phyloP scores from a whole-genome alignment of 345 rosid species.

The Pugionium cornutum region DNA sequence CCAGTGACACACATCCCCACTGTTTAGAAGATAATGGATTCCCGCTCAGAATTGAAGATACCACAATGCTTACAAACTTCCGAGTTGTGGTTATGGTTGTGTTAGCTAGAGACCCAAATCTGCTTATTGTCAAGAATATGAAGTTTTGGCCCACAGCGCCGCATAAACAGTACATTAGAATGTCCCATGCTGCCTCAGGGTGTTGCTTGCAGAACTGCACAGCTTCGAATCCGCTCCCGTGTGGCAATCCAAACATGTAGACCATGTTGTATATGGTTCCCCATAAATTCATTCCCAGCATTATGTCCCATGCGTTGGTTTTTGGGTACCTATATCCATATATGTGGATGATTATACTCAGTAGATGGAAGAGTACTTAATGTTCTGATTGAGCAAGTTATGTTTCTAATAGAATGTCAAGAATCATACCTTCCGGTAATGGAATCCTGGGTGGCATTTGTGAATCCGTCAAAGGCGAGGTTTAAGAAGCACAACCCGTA shows the following conservation, averaged over 20 bases:
- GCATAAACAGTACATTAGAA: slow-evolving; percentile 84
- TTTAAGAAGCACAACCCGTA: slow-evolving; percentile 89
- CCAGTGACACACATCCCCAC: slow-evolving; percentile 94
- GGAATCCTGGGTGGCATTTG: slow-evolving; percentile 98
- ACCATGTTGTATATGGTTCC: slow-evolving; percentile 88
- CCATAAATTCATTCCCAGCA: slow-evolving; percentile 98
- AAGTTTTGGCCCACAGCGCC: slow-evolving; percentile 98
- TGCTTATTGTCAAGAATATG: slow-evolving; percentile 90
- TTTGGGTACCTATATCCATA: slow-evolving; percentile 57
- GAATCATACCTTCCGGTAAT: slow-evolving; percentile 63
- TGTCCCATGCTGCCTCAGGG: slow-evolving; percentile 96
- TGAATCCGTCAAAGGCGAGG: slow-evolving; percentile 96
- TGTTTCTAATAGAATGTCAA: neutral
- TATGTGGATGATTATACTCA: neutral
- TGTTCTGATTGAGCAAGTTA: neutral
- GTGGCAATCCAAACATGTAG: slow-evolving; percentile 90
- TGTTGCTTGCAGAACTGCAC: slow-evolving; percentile 80
- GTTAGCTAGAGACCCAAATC: slow-evolving; percentile 92
- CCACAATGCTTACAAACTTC: slow-evolving; percentile 91
- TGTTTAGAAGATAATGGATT: slow-evolving; percentile 86
- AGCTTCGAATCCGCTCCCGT: slow-evolving; percentile 78
- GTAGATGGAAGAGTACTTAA: neutral
- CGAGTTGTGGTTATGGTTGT: slow-evolving; percentile 96
- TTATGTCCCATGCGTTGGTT: slow-evolving; percentile 95
- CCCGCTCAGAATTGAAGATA: slow-evolving; percentile 84